A percentile compares a stretch with the other conserved stretches of the same genome.
These are phyloP conservation scores for Colletotrichum tabaci DNA, from an alignment of 2,329 filamentous ascomycete species.

Conservation along the genomic window DNA sequence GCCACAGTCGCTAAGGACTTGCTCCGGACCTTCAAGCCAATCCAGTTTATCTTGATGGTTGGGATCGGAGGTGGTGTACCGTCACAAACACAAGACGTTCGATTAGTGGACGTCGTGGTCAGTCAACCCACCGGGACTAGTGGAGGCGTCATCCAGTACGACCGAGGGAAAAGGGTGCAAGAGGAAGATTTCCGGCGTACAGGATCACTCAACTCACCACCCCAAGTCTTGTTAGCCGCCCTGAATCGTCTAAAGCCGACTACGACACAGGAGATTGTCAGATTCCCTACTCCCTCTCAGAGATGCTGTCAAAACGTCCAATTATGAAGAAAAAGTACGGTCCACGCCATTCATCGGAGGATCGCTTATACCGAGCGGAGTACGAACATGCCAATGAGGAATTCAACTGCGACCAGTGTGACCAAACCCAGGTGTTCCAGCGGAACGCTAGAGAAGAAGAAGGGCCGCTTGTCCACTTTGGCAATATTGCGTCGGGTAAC, in stretches of 20 bases:
- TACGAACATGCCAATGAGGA: too few species aligned
- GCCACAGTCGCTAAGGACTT: not conserved
- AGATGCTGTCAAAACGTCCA: too few species aligned
- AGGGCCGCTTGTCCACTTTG: slow-evolving; percentile 49
- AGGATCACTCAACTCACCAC: slow-evolving; percentile 18
- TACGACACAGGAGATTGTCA: too few species aligned
- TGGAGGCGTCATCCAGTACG: slow-evolving; percentile 42
- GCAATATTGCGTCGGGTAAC: slow-evolving; percentile 53
- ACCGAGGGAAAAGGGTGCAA: slow-evolving; percentile 11
- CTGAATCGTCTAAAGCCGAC: not conserved
- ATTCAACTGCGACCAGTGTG: too few species aligned
- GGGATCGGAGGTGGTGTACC: slow-evolving; percentile 47
- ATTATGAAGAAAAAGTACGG: too few species aligned
- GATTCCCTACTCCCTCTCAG: too few species aligned
- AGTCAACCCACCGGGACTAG: not conserved
- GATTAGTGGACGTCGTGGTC: slow-evolving; percentile 44
- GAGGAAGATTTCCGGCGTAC: not conserved
- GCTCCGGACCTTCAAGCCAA: not conserved
- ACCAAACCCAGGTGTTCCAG: not conserved
- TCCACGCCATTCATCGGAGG: too few species aligned
- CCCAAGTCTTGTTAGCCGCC: slow-evolving; percentile 21
- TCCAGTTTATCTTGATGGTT: slow-evolving; percentile 42
- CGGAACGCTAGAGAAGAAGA: slow-evolving; percentile 23
- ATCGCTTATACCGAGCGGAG: too few species aligned
- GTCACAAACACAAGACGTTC: slow-evolving; percentile 20